A percentile compares a stretch with the other conserved stretches of the same genome.
phyloP scores from a whole-genome alignment of 2,329 filamentous ascomycete species.

The Fusarium mangiferae region DNA sequence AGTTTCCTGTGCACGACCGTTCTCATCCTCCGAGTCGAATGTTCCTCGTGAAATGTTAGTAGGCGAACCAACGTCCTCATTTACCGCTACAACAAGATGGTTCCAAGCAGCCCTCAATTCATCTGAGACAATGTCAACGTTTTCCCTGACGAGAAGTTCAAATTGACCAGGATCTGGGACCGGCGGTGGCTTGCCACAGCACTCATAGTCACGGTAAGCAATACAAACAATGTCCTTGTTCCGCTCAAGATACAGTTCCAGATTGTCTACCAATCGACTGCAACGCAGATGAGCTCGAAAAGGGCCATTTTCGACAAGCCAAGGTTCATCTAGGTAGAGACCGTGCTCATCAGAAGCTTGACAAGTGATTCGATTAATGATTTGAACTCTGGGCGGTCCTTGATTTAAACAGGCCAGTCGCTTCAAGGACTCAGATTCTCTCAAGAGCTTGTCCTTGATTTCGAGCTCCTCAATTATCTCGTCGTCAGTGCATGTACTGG shows the following conservation, averaged over 20 bases:
- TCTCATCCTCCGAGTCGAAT: fast-evolving
- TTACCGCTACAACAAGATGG: background rate
- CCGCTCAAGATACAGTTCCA: background rate
- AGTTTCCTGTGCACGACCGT: fast-evolving
- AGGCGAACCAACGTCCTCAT: fast-evolving
- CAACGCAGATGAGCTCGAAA: background rate
- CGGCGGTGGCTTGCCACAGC: background rate
- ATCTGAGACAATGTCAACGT: fast-evolving
- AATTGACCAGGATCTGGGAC: fast-evolving
- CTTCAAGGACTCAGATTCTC: background rate
- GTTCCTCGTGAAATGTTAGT: fast-evolving
- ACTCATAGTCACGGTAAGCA: background rate
- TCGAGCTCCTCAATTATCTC: background rate
- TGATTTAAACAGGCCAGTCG: background rate
- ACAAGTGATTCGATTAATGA: background rate
- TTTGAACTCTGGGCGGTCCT: background rate
- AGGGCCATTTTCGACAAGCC: background rate
- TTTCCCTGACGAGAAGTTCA: background rate
- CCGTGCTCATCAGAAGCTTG: background rate
- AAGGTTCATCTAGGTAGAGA: background rate
- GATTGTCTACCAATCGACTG: background rate
- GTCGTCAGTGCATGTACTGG: background rate
- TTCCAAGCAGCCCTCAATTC: background rate
- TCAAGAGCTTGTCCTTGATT: fast-evolving
- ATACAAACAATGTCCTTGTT: background rate